Evolutionary conservation across 495 filamentous ascomycete genomes (phyloP), one percentile per base, ranked within the genome.

Genomic region (Aspergillus cristatus): DNA sequence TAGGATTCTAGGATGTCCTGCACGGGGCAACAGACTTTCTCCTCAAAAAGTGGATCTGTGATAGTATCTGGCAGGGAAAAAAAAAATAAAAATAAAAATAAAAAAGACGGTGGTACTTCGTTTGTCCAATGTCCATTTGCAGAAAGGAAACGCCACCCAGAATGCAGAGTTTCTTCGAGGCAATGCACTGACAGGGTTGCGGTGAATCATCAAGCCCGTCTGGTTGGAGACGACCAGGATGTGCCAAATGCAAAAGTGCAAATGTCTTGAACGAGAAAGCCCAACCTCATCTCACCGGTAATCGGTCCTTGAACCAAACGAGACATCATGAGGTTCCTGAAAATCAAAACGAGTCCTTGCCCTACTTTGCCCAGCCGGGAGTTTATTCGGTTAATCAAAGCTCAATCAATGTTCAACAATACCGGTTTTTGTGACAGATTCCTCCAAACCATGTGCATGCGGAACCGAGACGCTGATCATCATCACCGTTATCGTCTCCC

Each of bases 261-360:
- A n/a, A 54, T 54, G 51, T 51, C 51, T 54, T 54, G 40, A 29
- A 41, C 25, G 37, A 39, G 35, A 40, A 39, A 43, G 39, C 29
- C 8, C 20, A 24, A 24, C 8, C n/a, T n/a, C 42, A 37, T 38
- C 31, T 47, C 40, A 44, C 47, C 40, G 44, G 44, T 48, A 48
- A 38, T 46, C 39, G 25, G 43, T 40, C 39, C 20, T 24, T 24
- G 20, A n/a, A 24, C 20, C 20, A 24, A 41, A 38, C 45, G 39
- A 26, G 12, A 31, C 51, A 47, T 50, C 46, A 50, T 47, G 43
- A 50, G 51, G 44, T 41, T 46, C 40, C 37, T 42, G 17, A n/a
- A n/a, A n/a, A n/a, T n/a, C n/a, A n/a, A n/a, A n/a, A n/a, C n/a
- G n/a, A n/a, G n/a, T n/a, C n/a, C n/a, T 47, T 51, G 48, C 48